A percentile compares a stretch with the other conserved stretches of the same genome.
Conservation (phyloP, 345 rosid genomes). For the Rubroshorea leprosula region DNA sequence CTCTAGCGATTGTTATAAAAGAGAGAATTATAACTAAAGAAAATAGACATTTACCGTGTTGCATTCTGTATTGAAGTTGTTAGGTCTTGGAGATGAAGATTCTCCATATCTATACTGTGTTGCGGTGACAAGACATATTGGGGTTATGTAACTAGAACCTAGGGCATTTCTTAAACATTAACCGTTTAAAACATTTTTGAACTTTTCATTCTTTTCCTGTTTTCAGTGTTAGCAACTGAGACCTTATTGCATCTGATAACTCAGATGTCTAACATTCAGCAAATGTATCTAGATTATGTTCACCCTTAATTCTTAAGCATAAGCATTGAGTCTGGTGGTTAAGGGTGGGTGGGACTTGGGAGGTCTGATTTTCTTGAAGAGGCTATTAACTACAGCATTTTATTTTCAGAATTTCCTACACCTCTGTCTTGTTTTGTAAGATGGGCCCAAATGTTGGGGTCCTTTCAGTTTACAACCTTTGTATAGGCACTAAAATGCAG, state of each 20-base stretch:
- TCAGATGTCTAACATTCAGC: background rate
- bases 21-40: no score
- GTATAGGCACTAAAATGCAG: background rate
- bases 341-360: background rate
- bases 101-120: no score
- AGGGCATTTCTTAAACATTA: slow-evolving; percentile 4
- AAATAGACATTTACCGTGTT: no score
- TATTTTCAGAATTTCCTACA: background rate
- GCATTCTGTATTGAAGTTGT: no score
- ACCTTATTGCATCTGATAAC: background rate
- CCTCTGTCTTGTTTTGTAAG: background rate
- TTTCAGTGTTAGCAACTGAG: background rate
- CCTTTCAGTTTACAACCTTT: background rate
- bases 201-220: background rate
- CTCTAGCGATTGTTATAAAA: background rate
- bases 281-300: background rate
- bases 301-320: background rate
- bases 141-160: no score
- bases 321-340: background rate
- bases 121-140: no score
- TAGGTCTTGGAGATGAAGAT: no score
- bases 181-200: background rate
- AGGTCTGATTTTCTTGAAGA: background rate
- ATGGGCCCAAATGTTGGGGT: background rate
- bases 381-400: background rate